Percentiles rank a stretch among this genome's conserved stretches.
phyloP scores from a whole-genome alignment of 2,329 filamentous ascomycete species.

The Claviceps sp. region DNA sequence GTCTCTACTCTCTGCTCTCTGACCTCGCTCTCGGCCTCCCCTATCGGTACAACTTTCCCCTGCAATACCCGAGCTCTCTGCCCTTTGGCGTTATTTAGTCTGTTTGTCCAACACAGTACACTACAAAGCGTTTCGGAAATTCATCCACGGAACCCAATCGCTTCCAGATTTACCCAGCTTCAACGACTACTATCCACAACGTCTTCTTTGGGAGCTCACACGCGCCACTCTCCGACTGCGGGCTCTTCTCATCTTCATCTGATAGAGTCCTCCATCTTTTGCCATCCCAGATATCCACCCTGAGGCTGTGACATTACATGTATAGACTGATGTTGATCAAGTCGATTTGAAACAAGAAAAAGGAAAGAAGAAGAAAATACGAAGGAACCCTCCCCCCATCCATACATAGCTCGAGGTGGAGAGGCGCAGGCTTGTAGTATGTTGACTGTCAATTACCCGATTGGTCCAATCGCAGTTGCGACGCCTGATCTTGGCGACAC shows the following conservation, averaged over 20 bases:
- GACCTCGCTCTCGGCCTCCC: too few relatives aligned
- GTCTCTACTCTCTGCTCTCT: neutral
- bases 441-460: neutral
- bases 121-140: neutral
- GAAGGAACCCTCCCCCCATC: neutral
- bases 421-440: neutral
- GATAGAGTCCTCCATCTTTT: neutral
- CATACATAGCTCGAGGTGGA: neutral
- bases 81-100: neutral
- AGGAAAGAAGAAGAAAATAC: too few relatives aligned
- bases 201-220: neutral
- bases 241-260: neutral
- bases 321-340: neutral
- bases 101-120: neutral
- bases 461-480: neutral
- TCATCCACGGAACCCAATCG: neutral
- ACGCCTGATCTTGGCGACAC: neutral
- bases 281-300: neutral
- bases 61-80: too few relatives aligned
- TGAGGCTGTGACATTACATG: too few relatives aligned
- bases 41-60: too few relatives aligned
- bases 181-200: neutral
- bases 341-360: neutral
- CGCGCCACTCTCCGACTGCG: neutral
- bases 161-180: neutral